Conservation (phyloP, 2,329 filamentous ascomycete species). For the Cladosporium oxysporum region DNA sequence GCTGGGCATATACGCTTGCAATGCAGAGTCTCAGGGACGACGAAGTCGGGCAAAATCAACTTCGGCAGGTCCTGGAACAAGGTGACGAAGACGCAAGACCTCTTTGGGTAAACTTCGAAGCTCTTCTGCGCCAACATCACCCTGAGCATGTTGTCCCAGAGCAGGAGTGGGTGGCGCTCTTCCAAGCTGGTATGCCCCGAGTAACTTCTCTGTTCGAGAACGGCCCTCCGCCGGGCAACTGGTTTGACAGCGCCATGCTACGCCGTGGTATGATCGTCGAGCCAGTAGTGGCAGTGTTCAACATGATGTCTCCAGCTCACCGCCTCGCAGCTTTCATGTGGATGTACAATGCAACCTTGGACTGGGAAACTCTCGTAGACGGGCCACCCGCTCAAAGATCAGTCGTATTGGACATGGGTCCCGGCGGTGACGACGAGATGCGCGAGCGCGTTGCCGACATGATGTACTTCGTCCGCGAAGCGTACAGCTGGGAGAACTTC, state of each 20-base stretch:
- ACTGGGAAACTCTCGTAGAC: not conserved
- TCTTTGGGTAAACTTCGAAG: not conserved
- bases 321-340: not conserved
- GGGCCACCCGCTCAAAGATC: not conserved
- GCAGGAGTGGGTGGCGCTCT: not conserved
- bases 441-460: not conserved
- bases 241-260: too few species aligned
- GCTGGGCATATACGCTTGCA: not conserved
- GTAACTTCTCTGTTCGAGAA: not conserved
- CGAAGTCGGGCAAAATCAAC: not conserved
- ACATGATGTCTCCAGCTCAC: not conserved
- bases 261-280: not conserved
- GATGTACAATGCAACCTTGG: not conserved
- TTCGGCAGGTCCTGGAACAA: not conserved
- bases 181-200: not conserved
- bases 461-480: too few species aligned
- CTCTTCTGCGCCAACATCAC: not conserved
- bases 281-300: not conserved
- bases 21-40: not conserved
- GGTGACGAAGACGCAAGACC: too few species aligned
- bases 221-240: too few species aligned
- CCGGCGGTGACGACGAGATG: not conserved
- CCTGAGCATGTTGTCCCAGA: not conserved
- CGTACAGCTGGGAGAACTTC: not conserved
- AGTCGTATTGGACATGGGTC: not conserved